Evolutionary conservation across 768 basidiomycete species (phyloP), one percentile per base, ranked within the genome.

Genomic region (Flagelloscypha sp.): DNA sequence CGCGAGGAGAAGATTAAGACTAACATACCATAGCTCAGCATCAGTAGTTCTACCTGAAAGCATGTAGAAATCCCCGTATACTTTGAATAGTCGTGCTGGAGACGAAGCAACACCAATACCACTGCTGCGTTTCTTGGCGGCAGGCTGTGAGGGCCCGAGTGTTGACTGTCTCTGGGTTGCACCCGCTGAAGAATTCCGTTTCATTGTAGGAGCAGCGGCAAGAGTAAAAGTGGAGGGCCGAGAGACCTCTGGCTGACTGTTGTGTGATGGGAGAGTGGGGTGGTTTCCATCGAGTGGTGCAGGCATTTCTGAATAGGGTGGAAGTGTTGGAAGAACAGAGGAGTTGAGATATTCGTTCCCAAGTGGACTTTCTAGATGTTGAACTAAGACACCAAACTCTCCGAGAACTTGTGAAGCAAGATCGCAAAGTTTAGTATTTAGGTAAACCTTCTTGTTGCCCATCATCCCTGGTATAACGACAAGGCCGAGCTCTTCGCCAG

Each of bases 311-410:
- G 74, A 65, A 11, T 68, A 50, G 13, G 72, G 62, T 18, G 83
- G 84, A 2, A 84, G 53, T 24, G 55, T 60, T 5, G 84, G 81
- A 48, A 87, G 70, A 15, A 80, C 49, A 2, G 73, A 54, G 3
- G 79, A 73, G 42, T 87, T 87, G 34, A 93, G 65, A 48, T 85
- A 81, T 55, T 92, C 87, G 48, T 90, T 86, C 10, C 90, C 90
- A 18, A 82, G 48, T 2, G 87, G 83, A 30, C 76, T 83, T 59
- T 95, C 92, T 27, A 95, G 57, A 1, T 72, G 71, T 56, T 80
- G 74, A 22, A 80, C 72, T 63, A 95, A 55, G 24, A 75, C 72
- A 24, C 88, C 84, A 46, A 98, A 83, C 54, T 89, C 88, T 15
- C 75, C 75, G 16, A 99, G 64, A 32, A 97, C 74, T 42, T 83